A percentile compares a stretch with the other conserved stretches of the same genome.
phyloP scores from a whole-genome alignment of 371 early-diverging fungal genomes.

The Mucor saturninus region DNA sequence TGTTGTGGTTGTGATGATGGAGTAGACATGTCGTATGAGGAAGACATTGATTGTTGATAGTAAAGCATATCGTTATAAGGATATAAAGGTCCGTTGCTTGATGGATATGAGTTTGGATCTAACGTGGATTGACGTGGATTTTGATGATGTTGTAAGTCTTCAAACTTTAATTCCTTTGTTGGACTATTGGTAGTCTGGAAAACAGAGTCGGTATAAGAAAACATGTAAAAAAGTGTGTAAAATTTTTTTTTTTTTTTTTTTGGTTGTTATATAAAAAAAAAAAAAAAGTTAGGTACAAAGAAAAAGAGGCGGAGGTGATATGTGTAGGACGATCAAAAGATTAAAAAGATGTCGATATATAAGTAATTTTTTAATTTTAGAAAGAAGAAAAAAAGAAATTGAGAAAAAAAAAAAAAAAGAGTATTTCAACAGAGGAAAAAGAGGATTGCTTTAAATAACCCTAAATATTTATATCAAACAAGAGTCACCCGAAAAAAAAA shows the following conservation, averaged over 20 bases:
- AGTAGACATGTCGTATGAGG: background rate
- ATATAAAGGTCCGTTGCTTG: slow-evolving; percentile 5
- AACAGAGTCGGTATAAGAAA: slow-evolving; percentile 21
- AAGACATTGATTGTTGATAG: slow-evolving; percentile 3
- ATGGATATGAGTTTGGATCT: background rate
- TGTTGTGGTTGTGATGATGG: background rate
- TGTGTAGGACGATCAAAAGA: slow-evolving; percentile 6
- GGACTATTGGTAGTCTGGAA: slow-evolving; percentile 14
- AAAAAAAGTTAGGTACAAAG: background rate
- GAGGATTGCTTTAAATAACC: slow-evolving; percentile 4
- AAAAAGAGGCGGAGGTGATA: background rate
- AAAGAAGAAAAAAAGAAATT: background rate
- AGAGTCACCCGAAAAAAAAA: slow-evolving; percentile 20
- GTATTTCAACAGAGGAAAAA: slow-evolving; percentile 6
- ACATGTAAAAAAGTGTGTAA: slow-evolving; percentile 5
- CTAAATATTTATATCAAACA: slow-evolving; percentile 16
- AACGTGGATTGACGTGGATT: no score
- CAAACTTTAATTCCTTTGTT: slow-evolving; percentile 10
- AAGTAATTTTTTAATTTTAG: background rate
- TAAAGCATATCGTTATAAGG: slow-evolving; percentile 19
- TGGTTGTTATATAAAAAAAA: background rate
- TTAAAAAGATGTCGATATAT: background rate
- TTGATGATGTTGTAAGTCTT: background rate
- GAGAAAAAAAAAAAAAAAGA: slow-evolving; percentile 9
- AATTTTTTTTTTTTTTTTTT: background rate